A percentile compares a stretch with the other conserved stretches of the same genome.
phyloP scores from a whole-genome alignment of 306 rosid species.

The Senna siamea region DNA sequence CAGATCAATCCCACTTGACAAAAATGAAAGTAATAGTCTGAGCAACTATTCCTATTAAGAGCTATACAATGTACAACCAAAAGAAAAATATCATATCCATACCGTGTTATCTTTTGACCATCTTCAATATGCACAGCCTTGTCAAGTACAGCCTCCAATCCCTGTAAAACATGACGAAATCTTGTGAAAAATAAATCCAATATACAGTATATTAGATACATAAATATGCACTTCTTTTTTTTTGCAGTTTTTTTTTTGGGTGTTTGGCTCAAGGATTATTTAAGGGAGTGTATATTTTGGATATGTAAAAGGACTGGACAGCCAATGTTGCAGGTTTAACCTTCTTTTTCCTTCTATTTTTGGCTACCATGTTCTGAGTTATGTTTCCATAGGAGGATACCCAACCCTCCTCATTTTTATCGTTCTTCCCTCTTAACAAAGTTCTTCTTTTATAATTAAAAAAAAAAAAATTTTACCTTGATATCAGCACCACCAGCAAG shows the following conservation, averaged over 20 bases:
- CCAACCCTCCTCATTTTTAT: not conserved
- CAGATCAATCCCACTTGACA: slow-evolving; percentile 89
- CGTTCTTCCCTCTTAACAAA: not conserved
- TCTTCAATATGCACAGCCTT: slow-evolving; percentile 96
- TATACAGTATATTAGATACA: slow-evolving; percentile 10
- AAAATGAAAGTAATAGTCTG: slow-evolving; percentile 42
- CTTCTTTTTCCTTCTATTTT: not conserved
- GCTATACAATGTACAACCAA: slow-evolving; percentile 32
- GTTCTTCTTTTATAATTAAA: not conserved
- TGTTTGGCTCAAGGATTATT: not conserved
- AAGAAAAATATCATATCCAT: slow-evolving; percentile 41
- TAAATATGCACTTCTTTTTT: slow-evolving; percentile 25
- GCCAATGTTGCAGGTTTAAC: not conserved
- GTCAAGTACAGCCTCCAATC: slow-evolving; percentile 97
- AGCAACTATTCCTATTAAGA: slow-evolving; percentile 29
- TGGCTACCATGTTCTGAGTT: not conserved
- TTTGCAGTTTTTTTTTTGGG: not conserved
- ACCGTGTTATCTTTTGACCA: slow-evolving; percentile 96
- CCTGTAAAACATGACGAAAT: slow-evolving; percentile 57
- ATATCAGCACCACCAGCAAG: slow-evolving; percentile 99
- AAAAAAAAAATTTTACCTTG: slow-evolving; percentile 59
- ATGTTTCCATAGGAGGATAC: not conserved
- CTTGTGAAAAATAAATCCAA: slow-evolving; percentile 34
- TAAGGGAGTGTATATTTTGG: not conserved
- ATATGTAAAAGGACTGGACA: not conserved